Base-by-base conservation (phyloP, 1,284 basidiomycete genomes). In the Puccinia brachypodii region DNA sequence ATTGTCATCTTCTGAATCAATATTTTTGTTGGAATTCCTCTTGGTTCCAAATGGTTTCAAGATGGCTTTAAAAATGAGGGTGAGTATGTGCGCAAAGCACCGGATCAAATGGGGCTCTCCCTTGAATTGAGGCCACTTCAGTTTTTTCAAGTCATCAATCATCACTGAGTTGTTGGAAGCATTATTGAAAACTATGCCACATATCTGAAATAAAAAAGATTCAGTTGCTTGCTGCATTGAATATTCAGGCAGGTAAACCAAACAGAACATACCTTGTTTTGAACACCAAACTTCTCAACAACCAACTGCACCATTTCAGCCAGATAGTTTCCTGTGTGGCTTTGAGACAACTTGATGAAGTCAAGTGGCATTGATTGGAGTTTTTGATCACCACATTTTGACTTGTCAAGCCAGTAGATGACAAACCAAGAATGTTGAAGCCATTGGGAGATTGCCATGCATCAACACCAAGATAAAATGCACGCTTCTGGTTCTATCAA, bases 381-480 rank as follows among this genome's bases (percentile, higher is more conserved):
- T 36, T 62, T 62, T 4, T 62, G 33, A 6, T 62, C 14, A 6
- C 16, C 4, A 4, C 60, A 2, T 31, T 62, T 36, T 4, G 6
- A 4, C 60, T 62, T 25, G 19, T 31, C 33, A 31, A 62, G 60
- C 25, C 60, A 62, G 19, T 62, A 62, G 25, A 62, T 62, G 25
- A 62, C 33, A 31, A 62, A 31, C 13, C 60, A 9, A 62, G 25
- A 7, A 62, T 62, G 60, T 62, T 25, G 60, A 62, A 62, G 4
- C 60, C 60, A 31, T 62, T 62, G 7, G 60, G 60, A 9, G 60
- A 62, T 31, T 62, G 60, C 60, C 60, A 62, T 31, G 60, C 60
- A 62, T 62, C 25, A 19, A 62, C 19, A 11, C 60, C 60, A 31
- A 62, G 60, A 36, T 62, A 62, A 7, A 62, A 31, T 62, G 60